A percentile compares a stretch with the other conserved stretches of the same genome.
Evolutionary conservation across 176 grass and related monocot species (phyloP).

Genomic region (Poa annua): DNA sequence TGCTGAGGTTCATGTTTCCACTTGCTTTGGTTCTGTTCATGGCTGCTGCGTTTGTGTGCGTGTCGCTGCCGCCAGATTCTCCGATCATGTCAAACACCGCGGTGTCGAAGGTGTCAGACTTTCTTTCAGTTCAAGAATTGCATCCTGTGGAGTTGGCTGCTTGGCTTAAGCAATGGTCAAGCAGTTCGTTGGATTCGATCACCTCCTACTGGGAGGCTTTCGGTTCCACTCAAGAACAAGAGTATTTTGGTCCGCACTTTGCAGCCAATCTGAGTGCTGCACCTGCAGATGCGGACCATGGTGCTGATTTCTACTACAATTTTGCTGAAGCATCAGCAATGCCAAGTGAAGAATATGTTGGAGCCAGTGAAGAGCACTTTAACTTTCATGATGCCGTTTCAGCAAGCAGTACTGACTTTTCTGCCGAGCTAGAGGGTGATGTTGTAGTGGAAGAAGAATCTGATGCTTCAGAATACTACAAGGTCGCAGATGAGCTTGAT

Average conservation of each 20-base stretch:
- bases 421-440: constrained; percentile 37
- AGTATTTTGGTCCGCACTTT: constrained; percentile 45
- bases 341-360: constrained; percentile 30
- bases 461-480: constrained; percentile 4
- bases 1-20: constrained; percentile 42
- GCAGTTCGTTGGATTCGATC: constrained; percentile 52
- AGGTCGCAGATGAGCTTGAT: constrained; percentile 27
- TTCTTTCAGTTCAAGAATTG: constrained; percentile 54
- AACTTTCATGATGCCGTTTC: constrained; percentile 34
- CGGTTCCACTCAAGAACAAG: constrained; percentile 27
- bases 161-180: constrained; percentile 66
- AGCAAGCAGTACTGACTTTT: neutral
- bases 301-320: constrained; percentile 44
- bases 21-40: constrained; percentile 51
- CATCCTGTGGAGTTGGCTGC: constrained; percentile 57
- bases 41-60: constrained; percentile 42
- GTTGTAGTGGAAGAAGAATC: neutral
- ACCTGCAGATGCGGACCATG: constrained; percentile 37
- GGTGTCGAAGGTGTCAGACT: constrained; percentile 46
- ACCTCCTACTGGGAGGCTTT: constrained; percentile 43
- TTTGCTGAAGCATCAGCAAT: constrained; percentile 33
- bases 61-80: constrained; percentile 44
- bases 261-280: constrained; percentile 61
- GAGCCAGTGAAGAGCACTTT: constrained; percentile 18
- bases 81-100: constrained; percentile 46